These are phyloP conservation scores for Ophiostoma sp. DNA, from an alignment of 2,329 filamentous ascomycete genomes.

Conservation along the genomic window DNA sequence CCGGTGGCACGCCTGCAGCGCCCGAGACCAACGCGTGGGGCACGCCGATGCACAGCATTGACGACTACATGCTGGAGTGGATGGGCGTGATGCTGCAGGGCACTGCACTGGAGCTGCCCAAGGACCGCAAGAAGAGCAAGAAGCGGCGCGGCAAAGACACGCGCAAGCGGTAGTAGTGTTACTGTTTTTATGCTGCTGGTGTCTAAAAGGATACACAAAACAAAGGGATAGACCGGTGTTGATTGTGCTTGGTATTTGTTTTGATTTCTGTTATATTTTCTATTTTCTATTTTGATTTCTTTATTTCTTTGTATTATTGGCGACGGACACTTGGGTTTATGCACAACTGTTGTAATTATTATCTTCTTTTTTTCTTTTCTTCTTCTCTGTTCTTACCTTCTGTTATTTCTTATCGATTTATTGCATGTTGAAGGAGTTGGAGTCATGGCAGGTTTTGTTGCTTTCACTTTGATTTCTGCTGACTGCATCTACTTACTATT, in stretches of 20 bases:
- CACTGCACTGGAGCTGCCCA: conserved; percentile 57
- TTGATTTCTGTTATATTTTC: background rate
- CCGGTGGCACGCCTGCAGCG: conserved; percentile 35
- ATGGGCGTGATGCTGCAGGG: conserved; percentile 60
- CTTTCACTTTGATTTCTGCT: background rate
- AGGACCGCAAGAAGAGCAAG: conserved; percentile 59
- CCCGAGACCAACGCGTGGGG: conserved; percentile 56
- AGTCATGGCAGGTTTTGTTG: conserved; percentile 6
- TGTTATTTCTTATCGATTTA: background rate
- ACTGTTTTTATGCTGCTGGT: background rate
- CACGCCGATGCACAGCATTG: conserved; percentile 55
- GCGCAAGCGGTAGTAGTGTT: conserved; percentile 41
- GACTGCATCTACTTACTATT: background rate
- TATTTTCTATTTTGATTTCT: background rate
- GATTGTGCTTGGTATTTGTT: background rate
- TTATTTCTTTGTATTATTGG: background rate
- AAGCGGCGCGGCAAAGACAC: conserved; percentile 55
- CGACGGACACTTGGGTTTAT: background rate
- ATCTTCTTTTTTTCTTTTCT: background rate
- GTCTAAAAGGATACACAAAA: conserved; percentile 1
- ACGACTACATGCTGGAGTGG: conserved; percentile 67
- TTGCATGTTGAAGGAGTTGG: conserved; percentile 9
- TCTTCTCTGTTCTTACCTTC: background rate
- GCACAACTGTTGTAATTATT: conserved; percentile 3
- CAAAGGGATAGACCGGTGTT: conserved; percentile 6